phyloP scores from a whole-genome alignment of 495 filamentous ascomycete genomes.

The Bacidia rubella region DNA sequence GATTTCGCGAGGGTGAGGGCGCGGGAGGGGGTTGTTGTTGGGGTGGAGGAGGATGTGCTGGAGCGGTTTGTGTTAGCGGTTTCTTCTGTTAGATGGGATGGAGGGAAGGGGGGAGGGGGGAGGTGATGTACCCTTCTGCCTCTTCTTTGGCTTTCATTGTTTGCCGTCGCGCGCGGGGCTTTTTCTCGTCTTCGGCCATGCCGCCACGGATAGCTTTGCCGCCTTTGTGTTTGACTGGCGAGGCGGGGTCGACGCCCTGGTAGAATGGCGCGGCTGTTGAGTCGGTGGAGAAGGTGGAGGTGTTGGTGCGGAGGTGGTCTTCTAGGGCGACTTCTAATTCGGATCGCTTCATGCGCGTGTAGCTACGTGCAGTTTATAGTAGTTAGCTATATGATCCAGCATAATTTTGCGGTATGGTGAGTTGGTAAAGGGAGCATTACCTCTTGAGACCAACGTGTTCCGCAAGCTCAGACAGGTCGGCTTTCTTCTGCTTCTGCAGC shows the following conservation, averaged over 20 bases:
- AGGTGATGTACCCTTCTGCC: slow-evolving; percentile 29
- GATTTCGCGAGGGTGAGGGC: slow-evolving; percentile 38
- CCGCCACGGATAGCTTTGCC: slow-evolving; percentile 16
- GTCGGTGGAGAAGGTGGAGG: slow-evolving; percentile 44
- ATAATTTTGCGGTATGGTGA: background rate
- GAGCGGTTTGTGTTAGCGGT: slow-evolving; percentile 3
- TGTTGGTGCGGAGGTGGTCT: slow-evolving; percentile 56
- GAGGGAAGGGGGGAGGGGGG: background rate
- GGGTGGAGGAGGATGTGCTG: slow-evolving; percentile 26
- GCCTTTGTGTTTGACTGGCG: slow-evolving; percentile 66
- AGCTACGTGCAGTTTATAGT: slow-evolving; percentile 23
- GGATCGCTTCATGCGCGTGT: slow-evolving; percentile 57
- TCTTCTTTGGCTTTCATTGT: slow-evolving; percentile 32
- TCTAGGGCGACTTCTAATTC: slow-evolving; percentile 73
- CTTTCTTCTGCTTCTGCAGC: slow-evolving; percentile 75
- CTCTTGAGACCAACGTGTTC: slow-evolving; percentile 56
- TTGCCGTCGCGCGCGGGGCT: slow-evolving; percentile 23
- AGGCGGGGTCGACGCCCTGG: slow-evolving; percentile 44
- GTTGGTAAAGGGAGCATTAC: slow-evolving; percentile 46
- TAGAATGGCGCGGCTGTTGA: slow-evolving; percentile 63
- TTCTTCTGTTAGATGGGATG: slow-evolving; percentile 15
- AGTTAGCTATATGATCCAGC: background rate
- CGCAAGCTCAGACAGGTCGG: slow-evolving; percentile 63
- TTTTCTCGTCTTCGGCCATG: slow-evolving; percentile 32
- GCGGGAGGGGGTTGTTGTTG: slow-evolving; percentile 48